Evolutionary conservation across 2,329 filamentous ascomycete genomes (phyloP), one percentile per base, ranked within the genome.

Genomic region (Thelonectria rubi): DNA sequence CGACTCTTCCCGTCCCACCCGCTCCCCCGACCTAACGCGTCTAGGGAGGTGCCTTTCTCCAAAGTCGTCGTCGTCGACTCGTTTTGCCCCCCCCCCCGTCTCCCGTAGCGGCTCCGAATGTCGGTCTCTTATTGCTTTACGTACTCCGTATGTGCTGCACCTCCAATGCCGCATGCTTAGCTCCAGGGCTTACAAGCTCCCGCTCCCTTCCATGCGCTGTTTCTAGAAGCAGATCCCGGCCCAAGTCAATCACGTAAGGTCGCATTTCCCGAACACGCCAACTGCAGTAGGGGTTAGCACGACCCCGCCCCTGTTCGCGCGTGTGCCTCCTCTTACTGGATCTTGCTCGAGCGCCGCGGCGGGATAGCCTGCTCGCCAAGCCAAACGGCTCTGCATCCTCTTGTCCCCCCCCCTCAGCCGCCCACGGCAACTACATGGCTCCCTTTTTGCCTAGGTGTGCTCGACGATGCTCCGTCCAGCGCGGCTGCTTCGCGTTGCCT

Each of bases 1-100:
- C 52, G 58, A 60, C 32, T 60, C 58, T 60, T 17, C 58, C 58
- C 58, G 58, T 60, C 6, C 46, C 46, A 46, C 46, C 51, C 55
- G 49, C 42, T 30, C 32, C 21, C n/a, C 11, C 17, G 21, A 18
- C 20, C 58, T 60, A 60, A 60, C 58, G 50, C 32, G 20, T 50
- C 52, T 55, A 60, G 58, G 58, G 45, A 60, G 58, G 58, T 60
- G 46, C 52, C 14, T 20, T 24, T 20, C 42, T 11, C 12, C 14
- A 18, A 45, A 43, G 18, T 11, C 42, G 20, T 45, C 17, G 42
- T 21, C 17, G 42, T 42, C 42, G 42, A 45, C 45, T 20, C 30
- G 30, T 48, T 54, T 20, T 10, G 21, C 42, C 18, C 51, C 45
- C 17, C 32, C 42, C 50, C 14, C 40, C 30, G 32, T 26, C 21